phyloP scores from a whole-genome alignment of 2,329 filamentous ascomycete genomes.

The Juglanconis oblonga region DNA sequence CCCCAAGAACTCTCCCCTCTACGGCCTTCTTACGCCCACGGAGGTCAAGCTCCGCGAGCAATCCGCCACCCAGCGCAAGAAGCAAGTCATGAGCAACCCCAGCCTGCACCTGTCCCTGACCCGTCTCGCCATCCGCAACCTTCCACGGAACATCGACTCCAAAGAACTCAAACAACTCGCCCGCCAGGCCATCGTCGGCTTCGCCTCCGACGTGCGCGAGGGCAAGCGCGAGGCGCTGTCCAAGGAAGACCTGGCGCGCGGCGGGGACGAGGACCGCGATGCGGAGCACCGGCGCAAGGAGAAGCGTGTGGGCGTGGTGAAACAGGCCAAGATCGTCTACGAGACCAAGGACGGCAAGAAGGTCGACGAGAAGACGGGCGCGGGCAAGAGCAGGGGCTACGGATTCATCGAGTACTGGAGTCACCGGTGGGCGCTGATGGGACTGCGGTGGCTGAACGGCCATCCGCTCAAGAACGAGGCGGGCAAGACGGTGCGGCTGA shows the following conservation, averaged over 20 bases:
- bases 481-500: constrained; percentile 82
- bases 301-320: constrained; percentile 83
- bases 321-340: constrained; percentile 92
- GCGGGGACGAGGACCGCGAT: constrained; percentile 74
- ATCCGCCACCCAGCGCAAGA: constrained; percentile 82
- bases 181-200: constrained; percentile 88
- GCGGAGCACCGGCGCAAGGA: constrained; percentile 76
- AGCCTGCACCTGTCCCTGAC: constrained; percentile 85
- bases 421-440: constrained; percentile 93
- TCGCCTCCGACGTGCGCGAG: constrained; percentile 82
- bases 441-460: constrained; percentile 88
- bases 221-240: constrained; percentile 74
- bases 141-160: constrained; percentile 77
- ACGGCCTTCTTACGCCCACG: constrained; percentile 69
- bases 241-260: constrained; percentile 83
- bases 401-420: constrained; percentile 97
- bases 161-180: constrained; percentile 91
- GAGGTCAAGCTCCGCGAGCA: constrained; percentile 88
- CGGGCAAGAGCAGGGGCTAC: constrained; percentile 84
- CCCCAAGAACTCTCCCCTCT: constrained; percentile 71
- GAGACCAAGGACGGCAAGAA: constrained; percentile 85
- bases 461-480: constrained; percentile 55
- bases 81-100: constrained; percentile 87
- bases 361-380: constrained; percentile 71
- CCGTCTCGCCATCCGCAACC: constrained; percentile 85